Base-by-base conservation (phyloP, 2,329 filamentous ascomycete genomes). In the Trichoderma koningii region DNA sequence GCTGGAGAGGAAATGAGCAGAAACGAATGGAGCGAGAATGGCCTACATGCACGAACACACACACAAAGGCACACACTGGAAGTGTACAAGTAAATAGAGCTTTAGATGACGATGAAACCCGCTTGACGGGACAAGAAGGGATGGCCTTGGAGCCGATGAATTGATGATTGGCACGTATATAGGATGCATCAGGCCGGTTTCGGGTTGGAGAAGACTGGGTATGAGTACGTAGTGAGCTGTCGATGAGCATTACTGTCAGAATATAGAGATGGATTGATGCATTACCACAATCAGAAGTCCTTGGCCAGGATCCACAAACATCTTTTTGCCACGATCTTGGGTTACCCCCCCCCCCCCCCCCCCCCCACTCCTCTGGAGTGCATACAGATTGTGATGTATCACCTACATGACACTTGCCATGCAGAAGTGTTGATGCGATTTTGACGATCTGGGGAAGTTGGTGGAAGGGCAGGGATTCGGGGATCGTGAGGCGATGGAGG, bases 41-140 rank as follows among this genome's bases (percentile, higher is more conserved):
- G 21, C 19, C 41, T 56, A 57, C 14, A 47, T n/a, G 28, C 2
- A 21, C n/a, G 26, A 10, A 34, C 48, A 52, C 26, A 52, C 50
- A 52, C 50, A 52, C 42, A 45, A 45, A 19, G 17, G 51, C 42
- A 63, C 26, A 45, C 50, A 47, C n/a, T 42, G 41, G 17, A 51
- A 4, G 52, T 55, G 51, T 56, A 51, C 9, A 45, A 48, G 51
- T 56, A 50, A 56, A 69, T 66, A 67, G 63, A 69, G 44, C 26
- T 63, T 63, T 68, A 69, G 66, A 68, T 55, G 51, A 61, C 28
- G 55, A 65, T 55, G 63, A 66, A 66, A 55, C 67, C 48, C 59
- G 63, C 63, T 38, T 68, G 63, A 60, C 38, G 44, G 19, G 50
- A 34, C 51, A 60, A 53, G 38, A 48, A n/a, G 45, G 51, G 41